phyloP scores from a whole-genome alignment of 495 filamentous ascomycete genomes.

The Penicillium macrosclerotiorum region DNA sequence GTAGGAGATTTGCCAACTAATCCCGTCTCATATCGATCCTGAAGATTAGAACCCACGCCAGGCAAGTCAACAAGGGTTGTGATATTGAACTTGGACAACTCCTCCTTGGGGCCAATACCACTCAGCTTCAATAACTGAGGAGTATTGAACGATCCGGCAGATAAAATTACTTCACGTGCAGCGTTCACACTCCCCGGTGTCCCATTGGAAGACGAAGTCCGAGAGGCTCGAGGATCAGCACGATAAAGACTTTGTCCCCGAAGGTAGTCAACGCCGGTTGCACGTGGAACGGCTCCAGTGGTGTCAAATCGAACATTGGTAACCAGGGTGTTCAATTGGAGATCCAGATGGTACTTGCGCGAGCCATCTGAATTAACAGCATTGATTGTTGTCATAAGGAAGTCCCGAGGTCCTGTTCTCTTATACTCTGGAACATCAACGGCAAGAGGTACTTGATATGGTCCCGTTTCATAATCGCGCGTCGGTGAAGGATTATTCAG shows the following conservation, averaged over 20 bases:
- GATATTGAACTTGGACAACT: conserved; percentile 51
- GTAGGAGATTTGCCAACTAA: conserved; percentile 45
- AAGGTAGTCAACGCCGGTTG: conserved; percentile 64
- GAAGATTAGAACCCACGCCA: conserved; percentile 64
- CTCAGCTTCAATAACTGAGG: conserved; percentile 66
- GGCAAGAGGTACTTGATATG: conserved; percentile 53
- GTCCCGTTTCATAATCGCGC: conserved; percentile 36
- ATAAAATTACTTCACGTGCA: conserved; percentile 59
- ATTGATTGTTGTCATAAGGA: conserved; percentile 47
- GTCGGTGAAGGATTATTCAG: conserved; percentile 43
- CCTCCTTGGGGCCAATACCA: conserved; percentile 55
- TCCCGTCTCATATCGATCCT: conserved; percentile 61
- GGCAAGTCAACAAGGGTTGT: conserved; percentile 53
- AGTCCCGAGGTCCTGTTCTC: conserved; percentile 52
- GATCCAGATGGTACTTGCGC: conserved; percentile 56
- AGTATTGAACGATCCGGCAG: conserved; percentile 61
- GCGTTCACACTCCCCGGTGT: conserved; percentile 47
- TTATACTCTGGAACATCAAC: conserved; percentile 39
- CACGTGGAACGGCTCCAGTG: conserved; percentile 42
- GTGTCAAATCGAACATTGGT: conserved; percentile 59
- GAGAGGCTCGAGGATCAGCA: conserved; percentile 47
- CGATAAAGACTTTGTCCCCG: conserved; percentile 57
- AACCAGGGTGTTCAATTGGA: conserved; percentile 57
- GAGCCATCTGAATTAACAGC: conserved; percentile 52
- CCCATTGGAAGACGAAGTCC: conserved; percentile 24